Evolutionary conservation across 2,329 filamentous ascomycete genomes (phyloP).

Genomic region (Calonectria leucothoes): DNA sequence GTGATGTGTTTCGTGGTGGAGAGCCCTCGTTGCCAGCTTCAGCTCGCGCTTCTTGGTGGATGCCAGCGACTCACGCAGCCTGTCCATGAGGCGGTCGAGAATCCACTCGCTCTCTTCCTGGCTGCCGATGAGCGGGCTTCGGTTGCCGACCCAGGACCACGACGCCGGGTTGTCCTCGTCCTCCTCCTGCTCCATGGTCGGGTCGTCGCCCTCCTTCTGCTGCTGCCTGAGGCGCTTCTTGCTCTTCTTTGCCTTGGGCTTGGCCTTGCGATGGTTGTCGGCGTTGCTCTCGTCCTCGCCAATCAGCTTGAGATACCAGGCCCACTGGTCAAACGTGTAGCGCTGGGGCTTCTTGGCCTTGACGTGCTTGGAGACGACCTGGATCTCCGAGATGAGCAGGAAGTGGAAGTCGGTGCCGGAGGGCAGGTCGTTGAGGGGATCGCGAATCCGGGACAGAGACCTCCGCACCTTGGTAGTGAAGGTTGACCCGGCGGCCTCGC

Average conservation of each 20-base stretch:
- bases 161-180: slow-evolving; percentile 38
- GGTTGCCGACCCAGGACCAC: slow-evolving; percentile 81
- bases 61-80: slow-evolving; percentile 55
- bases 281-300: slow-evolving; percentile 69
- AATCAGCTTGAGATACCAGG: slow-evolving; percentile 84
- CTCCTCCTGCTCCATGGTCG: slow-evolving; percentile 26
- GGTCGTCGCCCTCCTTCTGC: slow-evolving; percentile 3
- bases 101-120: slow-evolving; percentile 81
- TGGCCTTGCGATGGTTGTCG: slow-evolving; percentile 59
- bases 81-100: slow-evolving; percentile 70
- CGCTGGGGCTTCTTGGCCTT: slow-evolving; percentile 68
- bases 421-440: slow-evolving; percentile 53
- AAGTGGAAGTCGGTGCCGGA: slow-evolving; percentile 65
- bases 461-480: slow-evolving; percentile 50
- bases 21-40: slow-evolving; percentile 12
- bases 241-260: slow-evolving; percentile 38
- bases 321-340: slow-evolving; percentile 89
- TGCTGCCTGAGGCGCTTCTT: neutral
- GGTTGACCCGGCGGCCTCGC: slow-evolving; percentile 26
- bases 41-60: slow-evolving; percentile 31
- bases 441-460: slow-evolving; percentile 49
- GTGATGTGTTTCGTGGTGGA: slow-evolving; percentile 20
- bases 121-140: slow-evolving; percentile 76
- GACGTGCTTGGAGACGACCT: slow-evolving; percentile 70
- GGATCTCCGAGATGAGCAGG: slow-evolving; percentile 79